Conservation (phyloP, 1,139 yeast genomes). For the Torulaspora globosa region DNA sequence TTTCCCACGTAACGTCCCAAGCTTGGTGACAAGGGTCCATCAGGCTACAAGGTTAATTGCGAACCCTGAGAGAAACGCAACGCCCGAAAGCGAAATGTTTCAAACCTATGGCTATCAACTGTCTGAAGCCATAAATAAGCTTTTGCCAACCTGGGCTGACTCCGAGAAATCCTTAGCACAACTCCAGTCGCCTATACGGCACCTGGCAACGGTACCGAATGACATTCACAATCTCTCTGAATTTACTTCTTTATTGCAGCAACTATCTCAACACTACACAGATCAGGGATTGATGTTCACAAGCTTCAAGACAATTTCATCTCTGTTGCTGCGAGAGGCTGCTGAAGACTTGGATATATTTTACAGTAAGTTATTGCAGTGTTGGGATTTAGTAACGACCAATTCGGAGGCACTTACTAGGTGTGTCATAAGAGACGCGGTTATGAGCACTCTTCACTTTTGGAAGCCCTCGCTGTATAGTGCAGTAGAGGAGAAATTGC, state of each 20-base stretch:
- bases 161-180: neutral
- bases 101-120: conserved; percentile 30
- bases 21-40: neutral
- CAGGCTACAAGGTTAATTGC: neutral
- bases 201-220: conserved; percentile 16
- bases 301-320: conserved; percentile 15
- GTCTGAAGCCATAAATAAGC: conserved; percentile 26
- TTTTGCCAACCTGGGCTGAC: conserved; percentile 14
- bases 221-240: conserved; percentile 25
- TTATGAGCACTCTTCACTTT: conserved; percentile 21
- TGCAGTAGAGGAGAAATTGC: conserved; percentile 5
- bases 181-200: conserved; percentile 15
- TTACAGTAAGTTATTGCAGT: conserved; percentile 29
- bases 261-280: conserved; percentile 28
- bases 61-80: neutral
- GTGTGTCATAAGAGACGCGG: conserved; percentile 22
- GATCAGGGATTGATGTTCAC: conserved; percentile 24
- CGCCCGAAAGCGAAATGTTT: conserved; percentile 16
- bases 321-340: conserved; percentile 22
- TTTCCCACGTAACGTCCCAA: neutral
- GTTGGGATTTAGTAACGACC: conserved; percentile 28
- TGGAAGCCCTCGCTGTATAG: conserved; percentile 15
- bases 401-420: conserved; percentile 22
- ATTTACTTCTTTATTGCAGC: conserved; percentile 29
- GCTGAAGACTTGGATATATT: conserved; percentile 23